These are phyloP conservation scores for Pseudogymnoascus verrucosus DNA, from an alignment of 2,329 filamentous ascomycete genomes.

Conservation along the genomic window DNA sequence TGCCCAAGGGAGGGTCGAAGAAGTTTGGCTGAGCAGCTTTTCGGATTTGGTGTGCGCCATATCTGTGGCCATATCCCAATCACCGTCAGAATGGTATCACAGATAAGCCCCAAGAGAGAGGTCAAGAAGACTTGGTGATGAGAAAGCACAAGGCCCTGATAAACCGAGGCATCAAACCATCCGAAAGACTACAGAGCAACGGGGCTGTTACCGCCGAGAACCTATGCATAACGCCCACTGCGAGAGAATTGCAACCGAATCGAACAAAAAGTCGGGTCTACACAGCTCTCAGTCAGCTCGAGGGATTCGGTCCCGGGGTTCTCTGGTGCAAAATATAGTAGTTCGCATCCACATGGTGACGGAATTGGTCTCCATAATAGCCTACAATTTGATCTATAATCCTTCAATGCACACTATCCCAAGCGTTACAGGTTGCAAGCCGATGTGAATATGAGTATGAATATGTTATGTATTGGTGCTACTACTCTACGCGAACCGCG, in stretches of 20 bases:
- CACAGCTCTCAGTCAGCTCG: not conserved
- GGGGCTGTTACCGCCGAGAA: not conserved
- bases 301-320: not conserved
- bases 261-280: not conserved
- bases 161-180: not conserved
- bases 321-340: not conserved
- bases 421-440: not conserved
- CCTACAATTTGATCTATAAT: not conserved
- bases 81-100: not conserved
- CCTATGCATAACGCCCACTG: not conserved
- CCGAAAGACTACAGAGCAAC: not conserved
- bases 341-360: not conserved
- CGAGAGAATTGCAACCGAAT: not conserved
- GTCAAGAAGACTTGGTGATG: not conserved
- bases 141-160: not conserved
- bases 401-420: not conserved
- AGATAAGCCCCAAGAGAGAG: not conserved
- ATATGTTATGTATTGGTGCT: not conserved
- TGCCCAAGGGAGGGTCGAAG: constrained; percentile 26
- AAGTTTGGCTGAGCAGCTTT: constrained; percentile 25
- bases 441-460: not conserved
- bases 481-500: not conserved
- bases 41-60: constrained; percentile 4
- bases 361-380: not conserved
- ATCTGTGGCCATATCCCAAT: not conserved